phyloP scores from a whole-genome alignment of 345 rosid species.

The Euphorbia pulcherrima region DNA sequence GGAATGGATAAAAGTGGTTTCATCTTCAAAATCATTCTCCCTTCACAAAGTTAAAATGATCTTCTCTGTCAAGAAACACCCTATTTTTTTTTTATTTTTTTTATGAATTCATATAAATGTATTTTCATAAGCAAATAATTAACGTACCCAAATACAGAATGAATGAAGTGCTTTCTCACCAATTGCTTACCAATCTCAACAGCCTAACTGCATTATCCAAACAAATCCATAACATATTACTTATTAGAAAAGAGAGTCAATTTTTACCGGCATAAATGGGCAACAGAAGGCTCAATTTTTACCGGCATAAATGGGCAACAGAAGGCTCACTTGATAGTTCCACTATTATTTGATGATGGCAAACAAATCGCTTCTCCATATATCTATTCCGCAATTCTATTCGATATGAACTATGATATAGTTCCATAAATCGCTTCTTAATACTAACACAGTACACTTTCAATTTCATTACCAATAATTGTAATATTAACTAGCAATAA shows the following conservation, averaged over 20 bases:
- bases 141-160: slow-evolving; percentile 79
- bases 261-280: neutral
- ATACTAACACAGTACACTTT: no score
- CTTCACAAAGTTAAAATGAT: slow-evolving; percentile 28
- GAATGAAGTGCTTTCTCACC: slow-evolving; percentile 74
- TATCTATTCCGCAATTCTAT: no score
- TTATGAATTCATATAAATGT: no score
- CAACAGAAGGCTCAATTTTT: neutral
- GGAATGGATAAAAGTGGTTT: slow-evolving; percentile 75
- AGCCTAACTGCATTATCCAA: slow-evolving; percentile 39
- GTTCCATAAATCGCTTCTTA: no score
- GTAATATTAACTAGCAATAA: no score
- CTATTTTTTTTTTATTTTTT: neutral
- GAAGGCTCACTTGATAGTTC: neutral
- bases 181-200: slow-evolving; percentile 62
- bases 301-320: neutral
- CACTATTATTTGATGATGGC: no score
- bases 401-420: no score
- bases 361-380: no score
- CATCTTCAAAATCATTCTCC: slow-evolving; percentile 78
- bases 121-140: neutral
- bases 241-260: neutral
- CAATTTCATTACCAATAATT: no score
- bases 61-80: neutral
- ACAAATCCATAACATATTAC: neutral